These are phyloP conservation scores for Claviceps sp. DNA, from an alignment of 2,329 filamentous ascomycete genomes.

Conservation along the genomic window DNA sequence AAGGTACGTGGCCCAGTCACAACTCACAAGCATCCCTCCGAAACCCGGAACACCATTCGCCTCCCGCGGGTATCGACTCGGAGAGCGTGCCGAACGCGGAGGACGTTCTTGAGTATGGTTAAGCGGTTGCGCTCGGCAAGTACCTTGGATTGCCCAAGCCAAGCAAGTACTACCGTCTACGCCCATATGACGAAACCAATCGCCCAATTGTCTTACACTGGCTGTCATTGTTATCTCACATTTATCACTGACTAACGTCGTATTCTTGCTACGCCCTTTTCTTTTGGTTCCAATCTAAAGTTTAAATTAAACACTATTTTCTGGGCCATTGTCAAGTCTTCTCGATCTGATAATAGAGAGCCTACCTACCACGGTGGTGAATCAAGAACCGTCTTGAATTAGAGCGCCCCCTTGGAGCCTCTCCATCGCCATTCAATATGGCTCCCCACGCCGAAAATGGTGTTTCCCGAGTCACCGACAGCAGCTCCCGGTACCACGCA, in stretches of 20 bases:
- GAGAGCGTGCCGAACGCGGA: background rate
- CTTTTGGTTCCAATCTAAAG: background rate
- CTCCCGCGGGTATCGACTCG: background rate
- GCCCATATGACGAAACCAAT: background rate
- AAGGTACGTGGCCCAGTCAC: background rate
- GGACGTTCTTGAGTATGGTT: background rate
- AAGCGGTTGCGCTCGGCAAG: background rate
- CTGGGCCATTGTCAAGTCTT: background rate
- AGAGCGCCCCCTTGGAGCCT: background rate
- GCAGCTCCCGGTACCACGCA: conserved; percentile 49
- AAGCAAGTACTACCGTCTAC: background rate
- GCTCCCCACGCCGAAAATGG: conserved; percentile 42
- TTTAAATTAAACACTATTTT: background rate
- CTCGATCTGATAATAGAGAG: background rate
- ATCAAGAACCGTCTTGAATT: background rate
- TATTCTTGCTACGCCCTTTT: background rate
- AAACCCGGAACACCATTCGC: background rate
- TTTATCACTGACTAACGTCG: background rate
- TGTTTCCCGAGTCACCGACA: conserved; percentile 13
- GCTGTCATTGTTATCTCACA: no score
- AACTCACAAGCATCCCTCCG: background rate
- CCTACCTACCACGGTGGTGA: background rate
- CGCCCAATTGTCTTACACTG: background rate
- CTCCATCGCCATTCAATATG: conserved; percentile 26
- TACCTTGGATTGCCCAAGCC: background rate